Conservation (phyloP, 1,139 yeast species). For the Taiozyma onychis region DNA sequence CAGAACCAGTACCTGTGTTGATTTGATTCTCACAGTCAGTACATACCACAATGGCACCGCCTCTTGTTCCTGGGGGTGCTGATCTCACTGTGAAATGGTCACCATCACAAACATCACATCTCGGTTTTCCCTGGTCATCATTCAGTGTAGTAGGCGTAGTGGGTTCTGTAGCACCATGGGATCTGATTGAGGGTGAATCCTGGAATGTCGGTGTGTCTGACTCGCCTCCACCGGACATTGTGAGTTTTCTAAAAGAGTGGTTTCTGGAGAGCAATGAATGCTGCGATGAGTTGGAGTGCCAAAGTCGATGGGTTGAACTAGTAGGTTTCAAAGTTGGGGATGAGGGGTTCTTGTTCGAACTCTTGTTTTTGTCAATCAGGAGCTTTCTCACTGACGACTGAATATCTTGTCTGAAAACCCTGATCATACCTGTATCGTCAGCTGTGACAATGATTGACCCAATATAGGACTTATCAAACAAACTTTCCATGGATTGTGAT, state of each 20-base stretch:
- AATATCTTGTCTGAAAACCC: constrained; percentile 77
- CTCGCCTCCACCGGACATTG: neutral
- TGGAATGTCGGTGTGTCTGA: neutral
- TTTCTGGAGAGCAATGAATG: constrained; percentile 15
- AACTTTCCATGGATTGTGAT: constrained; percentile 2
- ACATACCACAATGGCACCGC: constrained; percentile 22
- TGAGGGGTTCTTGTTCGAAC: constrained; percentile 4
- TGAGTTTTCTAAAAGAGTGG: constrained; percentile 9
- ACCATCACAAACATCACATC: constrained; percentile 33
- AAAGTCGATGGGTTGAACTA: constrained; percentile 2
- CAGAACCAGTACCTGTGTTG: constrained; percentile 5
- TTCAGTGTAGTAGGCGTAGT: neutral
- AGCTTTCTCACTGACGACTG: constrained; percentile 39
- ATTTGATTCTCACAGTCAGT: constrained; percentile 31
- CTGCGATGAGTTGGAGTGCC: constrained; percentile 11
- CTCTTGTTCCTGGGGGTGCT: constrained; percentile 2
- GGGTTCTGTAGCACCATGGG: neutral
- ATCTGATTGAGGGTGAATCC: neutral
- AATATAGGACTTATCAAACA: constrained; percentile 23
- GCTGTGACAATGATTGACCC: constrained; percentile 58
- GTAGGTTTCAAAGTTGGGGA: neutral
- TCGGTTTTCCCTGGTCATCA: constrained; percentile 14
- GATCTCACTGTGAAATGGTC: constrained; percentile 25
- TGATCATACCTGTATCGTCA: constrained; percentile 65
- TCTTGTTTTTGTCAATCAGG: neutral